Evolutionary conservation across 164 flowering plant genomes (phyloP).

Genomic region (Berberis thunbergii): DNA sequence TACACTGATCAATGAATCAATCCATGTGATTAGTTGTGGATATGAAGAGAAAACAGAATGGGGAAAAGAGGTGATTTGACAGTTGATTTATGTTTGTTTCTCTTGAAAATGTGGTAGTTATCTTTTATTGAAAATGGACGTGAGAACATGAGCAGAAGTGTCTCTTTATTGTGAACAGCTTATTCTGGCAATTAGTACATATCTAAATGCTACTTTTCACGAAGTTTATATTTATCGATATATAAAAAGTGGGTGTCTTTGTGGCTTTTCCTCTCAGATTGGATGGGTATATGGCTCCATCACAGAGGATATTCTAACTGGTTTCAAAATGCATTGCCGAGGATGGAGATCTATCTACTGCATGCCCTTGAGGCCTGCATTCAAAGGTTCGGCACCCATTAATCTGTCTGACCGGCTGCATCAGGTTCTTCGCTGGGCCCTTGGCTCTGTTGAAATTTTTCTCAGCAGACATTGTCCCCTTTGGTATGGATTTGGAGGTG

Average conservation of each 20-base stretch:
- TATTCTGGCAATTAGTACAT: background rate
- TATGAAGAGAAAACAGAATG: slow-evolving; percentile 98
- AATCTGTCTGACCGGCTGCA: slow-evolving; percentile 91
- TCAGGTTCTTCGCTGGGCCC: slow-evolving; percentile 97
- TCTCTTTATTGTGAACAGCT: background rate
- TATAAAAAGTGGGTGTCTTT: background rate
- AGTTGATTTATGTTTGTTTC: background rate
- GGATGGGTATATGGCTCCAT: slow-evolving; percentile 99
- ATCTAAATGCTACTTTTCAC: background rate
- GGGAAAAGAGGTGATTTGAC: slow-evolving; percentile 75
- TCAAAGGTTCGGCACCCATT: slow-evolving; percentile 98
- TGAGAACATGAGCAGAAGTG: too few species aligned
- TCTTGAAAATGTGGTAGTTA: background rate
- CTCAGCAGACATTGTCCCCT: slow-evolving; percentile 94
- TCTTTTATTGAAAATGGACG: too few species aligned
- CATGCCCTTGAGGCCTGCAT: slow-evolving; percentile 96
- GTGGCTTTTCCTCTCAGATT: slow-evolving; percentile 38
- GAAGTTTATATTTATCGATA: background rate
- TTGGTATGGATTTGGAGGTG: slow-evolving; percentile 94
- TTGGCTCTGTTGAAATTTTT: slow-evolving; percentile 93
- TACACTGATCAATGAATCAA: slow-evolving; percentile 80
- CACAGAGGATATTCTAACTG: slow-evolving; percentile 93
- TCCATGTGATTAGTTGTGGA: slow-evolving; percentile 94
- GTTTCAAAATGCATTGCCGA: slow-evolving; percentile 98
- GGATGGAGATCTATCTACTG: slow-evolving; percentile 99